Conservation (phyloP, 495 filamentous ascomycete genomes). For the Extremus antarcticus region DNA sequence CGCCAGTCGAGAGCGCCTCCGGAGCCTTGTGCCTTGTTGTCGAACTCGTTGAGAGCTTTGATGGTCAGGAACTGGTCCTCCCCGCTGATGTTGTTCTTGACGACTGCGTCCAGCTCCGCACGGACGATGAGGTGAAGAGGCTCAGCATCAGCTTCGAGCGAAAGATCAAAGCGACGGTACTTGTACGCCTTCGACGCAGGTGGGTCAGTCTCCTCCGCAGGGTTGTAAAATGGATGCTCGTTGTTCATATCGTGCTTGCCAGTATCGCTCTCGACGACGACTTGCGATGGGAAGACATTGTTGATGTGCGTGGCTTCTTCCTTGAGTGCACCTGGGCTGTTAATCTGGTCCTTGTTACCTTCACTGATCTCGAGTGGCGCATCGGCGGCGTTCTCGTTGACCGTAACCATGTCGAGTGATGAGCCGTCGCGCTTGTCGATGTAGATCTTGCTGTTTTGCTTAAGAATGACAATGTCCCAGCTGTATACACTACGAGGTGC, state of each 20-base stretch:
- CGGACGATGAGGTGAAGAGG: constrained; percentile 85
- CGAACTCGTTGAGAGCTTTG: constrained; percentile 97
- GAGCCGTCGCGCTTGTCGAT: constrained; percentile 95
- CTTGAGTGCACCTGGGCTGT: constrained; percentile 78
- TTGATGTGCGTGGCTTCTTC: constrained; percentile 99
- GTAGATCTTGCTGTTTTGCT: constrained; percentile 90
- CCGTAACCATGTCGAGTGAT: constrained; percentile 89
- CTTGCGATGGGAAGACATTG: constrained; percentile 95
- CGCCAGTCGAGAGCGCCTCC: constrained; percentile 94
- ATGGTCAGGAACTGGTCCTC: constrained; percentile 84
- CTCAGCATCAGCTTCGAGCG: constrained; percentile 79
- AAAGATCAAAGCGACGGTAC: constrained; percentile 92
- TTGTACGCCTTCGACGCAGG: constrained; percentile 94
- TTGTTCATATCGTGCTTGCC: constrained; percentile 70
- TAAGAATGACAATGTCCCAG: constrained; percentile 90
- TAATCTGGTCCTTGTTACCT: constrained; percentile 87
- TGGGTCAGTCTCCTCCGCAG: constrained; percentile 81
- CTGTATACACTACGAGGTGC: constrained; percentile 89
- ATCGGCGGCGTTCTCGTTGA: constrained; percentile 98
- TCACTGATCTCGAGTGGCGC: constrained; percentile 84
- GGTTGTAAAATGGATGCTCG: constrained; percentile 96
- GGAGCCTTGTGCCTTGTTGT: constrained; percentile 89
- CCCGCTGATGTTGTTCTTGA: constrained; percentile 81
- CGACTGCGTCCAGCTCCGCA: constrained; percentile 89
- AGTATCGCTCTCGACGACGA: constrained; percentile 67